Evolutionary conservation across 768 basidiomycete genomes (phyloP), one percentile per base, ranked within the genome.

Genomic region (Cantharellus cinnabarinus): DNA sequence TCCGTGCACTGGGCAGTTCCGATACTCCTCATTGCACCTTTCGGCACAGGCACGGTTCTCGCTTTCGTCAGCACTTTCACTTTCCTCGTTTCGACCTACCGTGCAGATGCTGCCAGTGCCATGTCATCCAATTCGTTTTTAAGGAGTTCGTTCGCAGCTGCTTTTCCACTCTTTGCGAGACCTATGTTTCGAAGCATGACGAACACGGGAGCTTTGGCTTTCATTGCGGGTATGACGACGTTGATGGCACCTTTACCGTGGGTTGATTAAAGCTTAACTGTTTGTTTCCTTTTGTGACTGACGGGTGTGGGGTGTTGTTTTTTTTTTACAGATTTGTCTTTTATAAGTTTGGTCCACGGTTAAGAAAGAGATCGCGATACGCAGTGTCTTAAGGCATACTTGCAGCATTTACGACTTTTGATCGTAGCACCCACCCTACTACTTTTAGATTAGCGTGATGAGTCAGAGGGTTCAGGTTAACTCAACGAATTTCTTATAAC

Each of bases 1-100:
- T 65, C 66, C 4, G 73, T 79, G 0, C 75, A 73, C 59, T 76
- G 75, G 75, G 73, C 74, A 58, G 71, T 69, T 4, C 75, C 75
- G 14, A 72, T 77, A 62, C 65, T 77, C 59, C 71, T 68, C 2
- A 72, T 75, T 0, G 61, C 70, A 3, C 76, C 72, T 3, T 76
- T 80, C 61, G 78, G 79, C 34, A 70, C 76, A 1, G 84, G 81
- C 2, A 69, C 77, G 50, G 70, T 74, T 64, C 85, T 78, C 62
- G 78, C 80, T 48, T 89, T 83, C 70, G 80, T 80, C 0, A 77
- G 77, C 4, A 79, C 78, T 2, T 85, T 84, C 69, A 82, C 74
- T 67, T 79, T 75, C 65, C 71, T 78, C 55, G 77, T 78, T 20
- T 71, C 73, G 20, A 73, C 76, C 5, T 77, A 76, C 63, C 72